phyloP scores from a whole-genome alignment of 169 alveolate genomes.

The Babesia caballi region DNA sequence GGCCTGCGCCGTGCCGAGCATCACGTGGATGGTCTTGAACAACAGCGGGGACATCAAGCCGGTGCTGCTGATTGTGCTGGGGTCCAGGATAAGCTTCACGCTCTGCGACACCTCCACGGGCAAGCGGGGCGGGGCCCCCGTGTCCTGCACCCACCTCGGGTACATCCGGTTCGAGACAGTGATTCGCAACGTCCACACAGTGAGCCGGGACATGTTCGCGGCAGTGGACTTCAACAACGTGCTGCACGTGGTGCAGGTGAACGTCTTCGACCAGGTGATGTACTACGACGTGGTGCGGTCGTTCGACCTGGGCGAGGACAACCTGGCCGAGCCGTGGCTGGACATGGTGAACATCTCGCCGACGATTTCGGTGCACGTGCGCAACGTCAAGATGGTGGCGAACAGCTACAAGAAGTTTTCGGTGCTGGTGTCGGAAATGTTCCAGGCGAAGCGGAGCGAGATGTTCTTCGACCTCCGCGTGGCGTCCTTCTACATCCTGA shows the following conservation, averaged over 20 bases:
- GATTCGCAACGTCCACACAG: constrained; percentile 28
- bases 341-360: constrained; percentile 26
- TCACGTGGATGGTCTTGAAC: constrained; percentile 60
- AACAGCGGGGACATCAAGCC: constrained; percentile 60
- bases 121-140: constrained; percentile 28
- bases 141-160: constrained; percentile 34
- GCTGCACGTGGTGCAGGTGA: constrained; percentile 45
- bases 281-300: constrained; percentile 48
- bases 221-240: constrained; percentile 29
- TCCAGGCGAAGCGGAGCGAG: constrained; percentile 34
- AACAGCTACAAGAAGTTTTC: constrained; percentile 63
- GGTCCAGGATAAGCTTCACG: constrained; percentile 46
- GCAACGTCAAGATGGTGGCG: constrained; percentile 55
- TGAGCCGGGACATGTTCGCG: constrained; percentile 52
- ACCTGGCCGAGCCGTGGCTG: constrained; percentile 11
- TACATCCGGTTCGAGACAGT: constrained; percentile 11
- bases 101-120: constrained; percentile 18
- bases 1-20: constrained; percentile 27
- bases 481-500: constrained; percentile 17
- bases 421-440: constrained; percentile 43
- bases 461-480: constrained; percentile 41
- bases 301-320: constrained; percentile 9
- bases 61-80: constrained; percentile 40
- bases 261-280: constrained; percentile 24
- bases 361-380: constrained; percentile 35